Percentiles rank a stretch among this genome's conserved stretches.
Conservation (phyloP, 164 flowering plant species). For the Annona cherimola region DNA sequence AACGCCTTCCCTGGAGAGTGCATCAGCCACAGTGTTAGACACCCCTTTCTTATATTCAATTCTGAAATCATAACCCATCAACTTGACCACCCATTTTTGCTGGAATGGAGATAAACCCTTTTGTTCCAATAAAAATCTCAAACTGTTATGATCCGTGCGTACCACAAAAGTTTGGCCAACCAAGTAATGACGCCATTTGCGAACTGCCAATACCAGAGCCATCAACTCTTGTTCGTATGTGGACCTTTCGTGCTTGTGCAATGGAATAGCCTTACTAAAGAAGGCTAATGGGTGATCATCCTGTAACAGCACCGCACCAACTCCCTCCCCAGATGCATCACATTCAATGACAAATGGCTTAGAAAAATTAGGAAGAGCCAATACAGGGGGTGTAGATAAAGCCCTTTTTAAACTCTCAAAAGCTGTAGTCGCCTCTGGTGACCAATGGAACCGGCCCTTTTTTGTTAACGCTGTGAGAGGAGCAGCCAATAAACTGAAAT, state of each 20-base stretch:
- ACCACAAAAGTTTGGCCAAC: background rate
- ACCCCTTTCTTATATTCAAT: background rate
- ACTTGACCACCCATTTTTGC: background rate
- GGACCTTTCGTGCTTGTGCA: background rate
- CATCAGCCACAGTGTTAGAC: too few species aligned
- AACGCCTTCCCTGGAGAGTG: too few species aligned
- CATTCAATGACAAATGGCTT: too few species aligned
- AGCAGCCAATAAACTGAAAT: background rate
- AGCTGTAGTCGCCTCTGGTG: background rate
- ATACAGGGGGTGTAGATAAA: background rate
- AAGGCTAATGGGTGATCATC: background rate
- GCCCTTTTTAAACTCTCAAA: slow-evolving; percentile 4
- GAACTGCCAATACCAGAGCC: background rate
- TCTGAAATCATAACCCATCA: background rate
- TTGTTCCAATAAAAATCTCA: background rate
- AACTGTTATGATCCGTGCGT: background rate
- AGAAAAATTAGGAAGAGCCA: background rate
- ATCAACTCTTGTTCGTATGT: background rate
- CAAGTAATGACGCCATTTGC: background rate
- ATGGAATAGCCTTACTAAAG: background rate
- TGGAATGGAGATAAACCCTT: background rate
- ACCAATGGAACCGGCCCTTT: slow-evolving; percentile 7
- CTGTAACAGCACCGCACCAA: background rate
- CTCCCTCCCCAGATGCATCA: too few species aligned
- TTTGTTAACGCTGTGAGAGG: slow-evolving; percentile 7